phyloP scores from a whole-genome alignment of 2,329 filamentous ascomycete species.

The Didymella glomerata region DNA sequence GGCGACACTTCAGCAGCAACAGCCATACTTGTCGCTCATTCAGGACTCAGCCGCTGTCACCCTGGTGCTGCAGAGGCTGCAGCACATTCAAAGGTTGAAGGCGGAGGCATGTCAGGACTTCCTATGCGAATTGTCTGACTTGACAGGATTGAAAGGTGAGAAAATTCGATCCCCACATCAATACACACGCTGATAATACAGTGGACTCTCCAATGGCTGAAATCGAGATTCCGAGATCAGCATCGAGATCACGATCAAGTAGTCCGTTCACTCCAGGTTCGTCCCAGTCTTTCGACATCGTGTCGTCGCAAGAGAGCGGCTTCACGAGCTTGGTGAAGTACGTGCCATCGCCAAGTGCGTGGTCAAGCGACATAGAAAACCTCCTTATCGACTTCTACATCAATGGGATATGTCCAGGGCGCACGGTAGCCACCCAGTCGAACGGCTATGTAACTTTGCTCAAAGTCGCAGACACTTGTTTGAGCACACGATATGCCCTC shows the following conservation, averaged over 20 bases:
- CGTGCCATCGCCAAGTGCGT: constrained; percentile 31
- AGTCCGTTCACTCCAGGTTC: constrained; percentile 42
- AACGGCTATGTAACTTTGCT: constrained; percentile 41
- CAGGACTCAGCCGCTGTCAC: constrained; percentile 36
- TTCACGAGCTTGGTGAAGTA: constrained; percentile 43
- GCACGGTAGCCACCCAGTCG: constrained; percentile 37
- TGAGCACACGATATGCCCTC: constrained; percentile 44
- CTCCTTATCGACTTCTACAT: constrained; percentile 44
- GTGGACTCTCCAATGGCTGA: constrained; percentile 40
- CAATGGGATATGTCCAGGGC: constrained; percentile 44
- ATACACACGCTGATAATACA: constrained; percentile 27
- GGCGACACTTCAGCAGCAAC: constrained; percentile 36
- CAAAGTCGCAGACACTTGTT: constrained; percentile 35
- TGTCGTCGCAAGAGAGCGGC: constrained; percentile 34
- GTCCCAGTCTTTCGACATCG: constrained; percentile 37
- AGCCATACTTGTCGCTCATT: constrained; percentile 40
- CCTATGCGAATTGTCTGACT: constrained; percentile 44
- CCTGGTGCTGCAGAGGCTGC: constrained; percentile 44
- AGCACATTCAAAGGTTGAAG: constrained; percentile 45
- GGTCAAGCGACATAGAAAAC: constrained; percentile 39
- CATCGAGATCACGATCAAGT: constrained; percentile 34
- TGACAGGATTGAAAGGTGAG: constrained; percentile 42
- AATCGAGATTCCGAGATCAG: constrained; percentile 31
- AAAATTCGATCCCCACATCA: background rate
- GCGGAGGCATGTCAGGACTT: constrained; percentile 48